A percentile compares a stretch with the other conserved stretches of the same genome.
Evolutionary conservation across 2,329 filamentous ascomycete species (phyloP).

Genomic region (Arthrinium puccinioides): DNA sequence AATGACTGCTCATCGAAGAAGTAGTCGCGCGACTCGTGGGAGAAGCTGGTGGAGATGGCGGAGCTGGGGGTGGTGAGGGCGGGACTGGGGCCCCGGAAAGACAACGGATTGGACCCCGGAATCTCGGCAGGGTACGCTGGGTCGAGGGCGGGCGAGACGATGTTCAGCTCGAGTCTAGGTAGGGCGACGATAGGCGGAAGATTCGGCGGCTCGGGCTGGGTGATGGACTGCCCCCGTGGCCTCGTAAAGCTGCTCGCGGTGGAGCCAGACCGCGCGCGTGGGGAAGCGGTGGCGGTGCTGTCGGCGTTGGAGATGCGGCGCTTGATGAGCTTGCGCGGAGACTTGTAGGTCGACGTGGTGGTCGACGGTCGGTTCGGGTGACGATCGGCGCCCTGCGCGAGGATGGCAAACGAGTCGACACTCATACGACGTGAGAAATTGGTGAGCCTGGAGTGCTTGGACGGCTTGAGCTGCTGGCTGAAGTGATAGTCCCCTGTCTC

Average conservation of each 20-base stretch:
- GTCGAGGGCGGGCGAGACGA: constrained; percentile 11
- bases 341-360: constrained; percentile 8
- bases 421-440: constrained; percentile 35
- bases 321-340: constrained; percentile 19
- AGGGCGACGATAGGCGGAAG: constrained; percentile 34
- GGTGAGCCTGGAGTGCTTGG: constrained; percentile 22
- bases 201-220: constrained; percentile 22
- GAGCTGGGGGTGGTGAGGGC: constrained; percentile 13
- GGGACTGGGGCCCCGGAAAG: constrained; percentile 11
- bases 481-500: constrained; percentile 7
- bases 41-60: constrained; percentile 10
- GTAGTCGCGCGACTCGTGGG: constrained; percentile 14
- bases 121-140: constrained; percentile 8
- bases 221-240: constrained; percentile 10
- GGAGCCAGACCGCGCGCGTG: constrained; percentile 6
- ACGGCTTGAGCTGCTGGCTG: too few species aligned
- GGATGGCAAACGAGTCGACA: constrained; percentile 30
- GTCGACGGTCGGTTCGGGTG: constrained; percentile 4
- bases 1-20: constrained; percentile 19
- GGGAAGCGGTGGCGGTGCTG: constrained; percentile 11
- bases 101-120: background rate
- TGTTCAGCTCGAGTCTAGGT: constrained; percentile 27
- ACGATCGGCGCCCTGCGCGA: constrained; percentile 10
- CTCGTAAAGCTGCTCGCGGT: constrained; percentile 4
- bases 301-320: constrained; percentile 20